Evolutionary conservation across 208 protist species (phyloP), one percentile per base, ranked within the genome.

Genomic region (Trypanosoma cruzi): DNA sequence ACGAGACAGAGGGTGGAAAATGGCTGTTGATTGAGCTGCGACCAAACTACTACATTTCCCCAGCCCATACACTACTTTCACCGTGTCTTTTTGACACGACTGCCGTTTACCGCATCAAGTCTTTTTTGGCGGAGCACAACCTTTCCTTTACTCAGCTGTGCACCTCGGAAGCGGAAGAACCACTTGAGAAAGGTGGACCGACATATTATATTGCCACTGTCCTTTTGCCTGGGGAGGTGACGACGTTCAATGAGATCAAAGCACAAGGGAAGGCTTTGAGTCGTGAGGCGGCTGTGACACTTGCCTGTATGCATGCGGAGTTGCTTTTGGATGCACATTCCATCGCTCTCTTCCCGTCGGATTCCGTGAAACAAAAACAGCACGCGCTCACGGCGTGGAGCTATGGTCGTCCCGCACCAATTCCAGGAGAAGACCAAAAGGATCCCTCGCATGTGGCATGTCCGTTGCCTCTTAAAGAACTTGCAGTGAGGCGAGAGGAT

Each of bases 251-350:
- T 50, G 62, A 73, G 14, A 61, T 93, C 8, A 66, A 81, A 24
- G 92, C 89, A 24, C 56, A 80, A 37, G 92, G 92, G 44, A 97
- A 93, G 52, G 92, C 89, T 6, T 69, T 66, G 22, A 73, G 63
- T 20, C 70, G 75, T 24, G 73, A 87, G 31, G 66, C 66, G 4
- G 82, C 92, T 18, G 76, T 93, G 28, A 65, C 73, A 67, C 80
- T 97, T 0, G 89, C 89, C 22, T 86, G 82, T 73, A 97, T 97
- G 92, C 92, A 97, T 64, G 89, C 89, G 0, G 92, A 97, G 60
- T 80, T 97, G n/a, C 58, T 93, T 4, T 64, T 97, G 4, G 92
- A 97, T 74, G 75, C 79, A 20, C 65, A 90, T 40, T 55, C 55
- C 52, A 80, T 93, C 14, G 31, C 72, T 44, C 53, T 97, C 8